Conservation (phyloP, 225 moss, liverwort and hornwort genomes). For the Marchantia paleacea region DNA sequence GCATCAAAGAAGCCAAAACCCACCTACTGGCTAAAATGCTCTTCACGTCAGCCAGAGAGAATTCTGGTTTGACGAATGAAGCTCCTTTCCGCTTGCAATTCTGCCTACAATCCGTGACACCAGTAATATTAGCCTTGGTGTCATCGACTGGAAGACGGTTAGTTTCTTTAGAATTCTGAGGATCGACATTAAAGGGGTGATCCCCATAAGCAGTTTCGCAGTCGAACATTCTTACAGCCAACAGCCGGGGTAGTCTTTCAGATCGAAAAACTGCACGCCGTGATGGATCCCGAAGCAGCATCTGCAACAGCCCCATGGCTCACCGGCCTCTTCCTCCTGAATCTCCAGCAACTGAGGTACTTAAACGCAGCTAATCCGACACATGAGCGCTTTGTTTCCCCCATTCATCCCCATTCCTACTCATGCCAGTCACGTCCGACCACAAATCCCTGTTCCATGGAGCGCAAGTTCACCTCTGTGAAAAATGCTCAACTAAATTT, state of each 20-base stretch:
- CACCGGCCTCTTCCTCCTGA: background rate
- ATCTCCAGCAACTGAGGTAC: conserved; percentile 6
- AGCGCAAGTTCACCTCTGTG: background rate
- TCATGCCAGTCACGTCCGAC: background rate
- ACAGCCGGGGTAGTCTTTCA: background rate
- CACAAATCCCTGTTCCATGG: background rate
- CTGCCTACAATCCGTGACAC: background rate
- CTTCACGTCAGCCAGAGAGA: background rate
- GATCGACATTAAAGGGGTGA: background rate
- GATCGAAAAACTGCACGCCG: background rate
- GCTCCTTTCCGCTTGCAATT: background rate
- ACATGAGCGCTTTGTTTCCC: background rate
- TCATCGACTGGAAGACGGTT: background rate
- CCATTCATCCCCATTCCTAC: background rate
- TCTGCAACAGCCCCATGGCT: background rate
- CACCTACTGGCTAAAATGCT: background rate
- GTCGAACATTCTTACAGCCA: background rate
- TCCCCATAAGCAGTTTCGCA: background rate
- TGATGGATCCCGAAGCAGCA: background rate
- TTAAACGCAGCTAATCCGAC: background rate
- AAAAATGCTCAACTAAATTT: too few relatives aligned
- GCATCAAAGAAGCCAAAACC: background rate
- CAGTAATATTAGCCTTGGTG: background rate
- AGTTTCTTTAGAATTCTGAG: background rate
- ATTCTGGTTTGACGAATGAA: background rate